Evolutionary conservation across 2,329 filamentous ascomycete genomes (phyloP), one percentile per base, ranked within the genome.

Genomic region (Fusarium graminum): DNA sequence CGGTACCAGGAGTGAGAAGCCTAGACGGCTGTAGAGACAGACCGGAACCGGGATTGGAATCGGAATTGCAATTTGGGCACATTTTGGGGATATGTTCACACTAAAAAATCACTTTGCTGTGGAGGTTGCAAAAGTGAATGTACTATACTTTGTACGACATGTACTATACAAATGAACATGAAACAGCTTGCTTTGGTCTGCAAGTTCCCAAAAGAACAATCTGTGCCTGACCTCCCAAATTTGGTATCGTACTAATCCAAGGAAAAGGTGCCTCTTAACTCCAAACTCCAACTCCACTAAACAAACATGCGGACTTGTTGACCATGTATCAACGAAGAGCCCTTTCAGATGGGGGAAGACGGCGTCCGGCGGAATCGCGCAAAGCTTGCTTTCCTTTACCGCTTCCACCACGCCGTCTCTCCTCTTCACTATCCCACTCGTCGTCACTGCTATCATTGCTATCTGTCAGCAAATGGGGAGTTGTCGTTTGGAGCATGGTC

Each of bases 1-100:
- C 80, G 96, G 95, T 75, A 92, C 92, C 38, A 92, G 94, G 79
- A 94, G 93, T 82, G 87, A 86, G 78, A 92, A 90, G 77, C 90
- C 89, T 38, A 94, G 94, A 80, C 90, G 95, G 82, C 80, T 98
- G 82, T 82, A 78, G 56, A n/a, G 26, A n/a, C 47, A 19, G 34
- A 39, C 50, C 46, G 66, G 49, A 29, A 25, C 6, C 22, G 22
- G 22, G 22, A 22, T 30, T 25, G 32, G 22, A 11, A 19, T 38
- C 53, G 30, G 39, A 30, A 39, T 44, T 55, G 49, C 54, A 36
- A 51, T 51, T 61, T 46, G 50, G 46, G 28, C 42, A 63, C 56
- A 55, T 55, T 52, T 46, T 50, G 52, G 58, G 51, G 42, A 49
- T 22, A 47, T 52, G 44, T 58, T 57, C 63, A 42, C 39, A 12